phyloP scores from a whole-genome alignment of 1,284 basidiomycete species.

The Pholiota adiposa region DNA sequence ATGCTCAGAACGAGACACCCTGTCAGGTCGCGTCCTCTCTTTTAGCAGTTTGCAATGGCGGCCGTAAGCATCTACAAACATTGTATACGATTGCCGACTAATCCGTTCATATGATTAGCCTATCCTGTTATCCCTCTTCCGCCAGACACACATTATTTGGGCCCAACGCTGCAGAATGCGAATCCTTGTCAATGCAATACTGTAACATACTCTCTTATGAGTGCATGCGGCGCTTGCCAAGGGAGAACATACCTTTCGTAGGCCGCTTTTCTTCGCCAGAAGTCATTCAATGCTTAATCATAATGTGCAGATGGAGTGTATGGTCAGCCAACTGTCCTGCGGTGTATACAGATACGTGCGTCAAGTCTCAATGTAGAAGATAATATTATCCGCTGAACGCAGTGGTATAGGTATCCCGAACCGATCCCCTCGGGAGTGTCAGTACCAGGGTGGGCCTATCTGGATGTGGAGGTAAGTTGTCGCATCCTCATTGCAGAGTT shows the following conservation, averaged over 20 bases:
- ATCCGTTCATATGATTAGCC: conserved; percentile 23
- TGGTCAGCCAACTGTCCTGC: conserved; percentile 38
- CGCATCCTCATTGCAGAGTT: background rate
- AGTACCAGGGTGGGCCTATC: conserved; percentile 48
- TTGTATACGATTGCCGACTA: background rate
- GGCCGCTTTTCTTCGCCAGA: conserved; percentile 10
- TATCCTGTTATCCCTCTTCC: conserved; percentile 38
- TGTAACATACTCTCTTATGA: conserved; percentile 42
- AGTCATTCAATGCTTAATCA: background rate
- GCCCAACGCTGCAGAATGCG: conserved; percentile 31
- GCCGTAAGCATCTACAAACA: conserved; percentile 27
- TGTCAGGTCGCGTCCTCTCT: conserved; percentile 48
- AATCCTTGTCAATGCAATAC: conserved; percentile 44
- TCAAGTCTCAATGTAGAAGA: background rate
- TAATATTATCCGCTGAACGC: background rate
- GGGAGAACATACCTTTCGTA: conserved; percentile 34
- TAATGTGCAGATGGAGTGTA: conserved; percentile 27
- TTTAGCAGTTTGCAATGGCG: conserved; percentile 41
- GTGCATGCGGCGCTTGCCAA: conserved; percentile 46
- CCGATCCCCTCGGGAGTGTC: conserved; percentile 33
- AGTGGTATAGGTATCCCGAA: conserved; percentile 34
- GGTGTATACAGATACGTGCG: conserved; percentile 29
- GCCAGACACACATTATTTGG: conserved; percentile 33
- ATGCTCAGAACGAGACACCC: conserved; percentile 46
- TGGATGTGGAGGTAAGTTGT: conserved; percentile 39